These are phyloP conservation scores for Venturia oleaginea DNA, from an alignment of 2,329 filamentous ascomycete genomes.

Conservation along the genomic window DNA sequence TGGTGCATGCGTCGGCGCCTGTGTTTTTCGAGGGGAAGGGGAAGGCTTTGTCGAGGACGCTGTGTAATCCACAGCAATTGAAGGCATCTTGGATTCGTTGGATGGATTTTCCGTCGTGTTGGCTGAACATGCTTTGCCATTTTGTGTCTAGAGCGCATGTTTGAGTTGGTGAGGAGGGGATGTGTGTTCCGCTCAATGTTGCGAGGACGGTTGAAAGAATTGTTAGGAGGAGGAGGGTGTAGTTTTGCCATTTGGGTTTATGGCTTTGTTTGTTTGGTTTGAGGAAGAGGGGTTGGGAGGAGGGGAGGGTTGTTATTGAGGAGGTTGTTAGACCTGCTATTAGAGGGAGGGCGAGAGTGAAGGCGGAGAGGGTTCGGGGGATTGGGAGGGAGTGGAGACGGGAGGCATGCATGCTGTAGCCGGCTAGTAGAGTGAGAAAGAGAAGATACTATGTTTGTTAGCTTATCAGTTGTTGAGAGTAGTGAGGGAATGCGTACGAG, in stretches of 20 bases:
- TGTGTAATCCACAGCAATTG: slow-evolving; percentile 56
- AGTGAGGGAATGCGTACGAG: slow-evolving; percentile 21
- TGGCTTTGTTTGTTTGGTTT: neutral
- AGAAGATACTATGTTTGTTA: slow-evolving; percentile 30
- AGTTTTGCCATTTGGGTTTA: neutral
- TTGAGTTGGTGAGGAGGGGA: slow-evolving; percentile 29
- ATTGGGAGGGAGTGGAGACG: slow-evolving; percentile 33
- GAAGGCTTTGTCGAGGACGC: slow-evolving; percentile 50
- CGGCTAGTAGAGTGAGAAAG: slow-evolving; percentile 31
- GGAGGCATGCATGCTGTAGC: slow-evolving; percentile 25
- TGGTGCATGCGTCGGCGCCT: slow-evolving; percentile 33
- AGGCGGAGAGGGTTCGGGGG: slow-evolving; percentile 30
- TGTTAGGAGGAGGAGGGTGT: slow-evolving; percentile 28
- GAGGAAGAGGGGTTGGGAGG: slow-evolving; percentile 26
- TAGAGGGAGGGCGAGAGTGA: slow-evolving; percentile 34
- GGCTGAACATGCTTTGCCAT: slow-evolving; percentile 48
- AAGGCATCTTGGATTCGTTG: slow-evolving; percentile 55
- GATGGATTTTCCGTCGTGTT: slow-evolving; percentile 44
- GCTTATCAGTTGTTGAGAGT: neutral
- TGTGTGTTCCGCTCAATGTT: slow-evolving; percentile 36
- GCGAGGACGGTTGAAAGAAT: slow-evolving; percentile 35
- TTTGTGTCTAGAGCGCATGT: slow-evolving; percentile 47
- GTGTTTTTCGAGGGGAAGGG: slow-evolving; percentile 44
- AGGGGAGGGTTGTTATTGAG: slow-evolving; percentile 21
- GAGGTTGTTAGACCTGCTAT: slow-evolving; percentile 35